Evolutionary conservation across 352 stramenopile species (phyloP), one percentile per base, ranked within the genome.

Genomic region (Pythium aphanidermatum): DNA sequence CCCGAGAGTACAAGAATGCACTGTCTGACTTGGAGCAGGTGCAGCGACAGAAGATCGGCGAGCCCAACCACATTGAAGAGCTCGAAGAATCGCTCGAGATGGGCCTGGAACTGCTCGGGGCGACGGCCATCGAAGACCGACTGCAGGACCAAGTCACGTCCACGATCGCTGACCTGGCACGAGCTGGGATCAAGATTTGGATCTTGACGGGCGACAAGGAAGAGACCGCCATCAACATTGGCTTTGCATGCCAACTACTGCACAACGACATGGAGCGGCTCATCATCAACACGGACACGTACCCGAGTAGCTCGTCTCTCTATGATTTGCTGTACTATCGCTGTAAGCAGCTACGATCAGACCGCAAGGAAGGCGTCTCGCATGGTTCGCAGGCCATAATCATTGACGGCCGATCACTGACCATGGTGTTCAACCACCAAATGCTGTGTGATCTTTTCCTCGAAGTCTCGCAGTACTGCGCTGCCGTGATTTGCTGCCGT

Each of bases 221-320:
- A 55, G 92, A 97, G 55, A 98, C 94, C 0, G 92, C 94, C n/a
- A 96, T 98, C 59, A 98, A 98, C 60, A 98, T 98, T 58, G 90
- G 82, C n/a, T 96, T 90, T 68, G 81, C 81, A 0, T 99, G 95
- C 38, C 92, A 96, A 52, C 78, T 99, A 20, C 79, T 99, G 13
- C 96, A 88, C 44, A 92, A 96, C 29, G 93, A 97, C 59, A 98
- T 98, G 95, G 83, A 97, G 40, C 73, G 82, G 0, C 65, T 94
- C 12, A 70, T 92, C 37, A 77, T 96, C 56, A 90, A 91, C 44
- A 62, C 50, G 0, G 83, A 92, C 19, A 73, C 60, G 19, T 70
- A 64, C 40, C 63, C 73, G 19, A 82, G 64, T 0, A 61, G 61
- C 5, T 80, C 68, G 2, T 53, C 56, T 33, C 61, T 91, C 19